A percentile compares a stretch with the other conserved stretches of the same genome.
Conservation (phyloP, 2,329 filamentous ascomycete species). For the Arthrinium phaeospermum region DNA sequence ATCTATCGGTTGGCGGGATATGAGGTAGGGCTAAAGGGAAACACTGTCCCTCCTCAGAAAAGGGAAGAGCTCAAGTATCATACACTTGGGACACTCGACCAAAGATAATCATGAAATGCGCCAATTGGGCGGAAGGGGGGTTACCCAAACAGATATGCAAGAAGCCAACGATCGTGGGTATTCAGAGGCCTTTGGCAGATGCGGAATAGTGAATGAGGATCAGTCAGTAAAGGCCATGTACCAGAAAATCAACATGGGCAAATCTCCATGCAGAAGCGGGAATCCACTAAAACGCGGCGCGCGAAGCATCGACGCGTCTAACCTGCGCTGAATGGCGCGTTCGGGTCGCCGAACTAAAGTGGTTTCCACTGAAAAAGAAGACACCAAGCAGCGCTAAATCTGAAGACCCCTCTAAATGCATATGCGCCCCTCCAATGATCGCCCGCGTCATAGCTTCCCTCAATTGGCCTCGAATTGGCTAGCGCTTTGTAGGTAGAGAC, state of each 20-base stretch:
- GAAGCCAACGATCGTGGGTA: background rate
- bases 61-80: background rate
- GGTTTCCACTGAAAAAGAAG: slow-evolving; percentile 25
- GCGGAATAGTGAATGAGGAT: background rate
- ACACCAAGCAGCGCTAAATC: background rate
- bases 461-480: background rate
- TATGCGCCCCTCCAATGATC: background rate
- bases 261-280: slow-evolving; percentile 18
- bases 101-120: background rate
- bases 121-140: background rate
- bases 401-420: background rate
- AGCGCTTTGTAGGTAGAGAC: background rate
- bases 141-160: background rate
- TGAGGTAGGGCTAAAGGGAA: background rate
- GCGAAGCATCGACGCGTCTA: slow-evolving; percentile 20
- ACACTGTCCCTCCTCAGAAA: slow-evolving; percentile 12
- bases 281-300: slow-evolving; percentile 24
- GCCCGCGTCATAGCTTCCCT: slow-evolving; percentile 23
- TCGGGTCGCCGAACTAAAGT: slow-evolving; percentile 13
- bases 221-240: background rate
- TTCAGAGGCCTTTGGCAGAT: background rate
- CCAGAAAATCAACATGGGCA: slow-evolving; percentile 9
- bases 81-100: background rate
- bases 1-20: background rate
- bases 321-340: background rate